These are phyloP conservation scores for Rhodocollybia butyracea DNA, from an alignment of 768 basidiomycete species.

Conservation along the genomic window DNA sequence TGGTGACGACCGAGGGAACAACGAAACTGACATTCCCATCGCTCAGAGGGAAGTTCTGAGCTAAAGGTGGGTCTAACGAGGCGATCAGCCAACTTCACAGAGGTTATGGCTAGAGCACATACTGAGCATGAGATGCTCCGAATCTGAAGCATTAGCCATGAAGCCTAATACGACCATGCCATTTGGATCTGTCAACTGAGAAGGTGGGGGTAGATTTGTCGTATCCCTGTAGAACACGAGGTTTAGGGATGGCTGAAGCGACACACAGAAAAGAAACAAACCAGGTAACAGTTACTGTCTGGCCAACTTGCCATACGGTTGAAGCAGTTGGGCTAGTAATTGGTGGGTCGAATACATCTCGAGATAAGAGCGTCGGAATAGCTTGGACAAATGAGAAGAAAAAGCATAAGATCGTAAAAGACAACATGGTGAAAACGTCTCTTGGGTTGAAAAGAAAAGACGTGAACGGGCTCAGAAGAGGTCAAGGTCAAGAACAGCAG, in stretches of 20 bases:
- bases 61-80: conserved; percentile 53
- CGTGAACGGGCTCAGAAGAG: neutral
- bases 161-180: conserved; percentile 54
- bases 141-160: conserved; percentile 28
- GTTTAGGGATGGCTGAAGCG: neutral
- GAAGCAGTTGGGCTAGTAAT: conserved; percentile 38
- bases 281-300: conserved; percentile 49
- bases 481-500: conserved; percentile 8
- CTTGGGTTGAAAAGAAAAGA: neutral
- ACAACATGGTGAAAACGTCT: conserved; percentile 15
- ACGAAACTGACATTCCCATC: conserved; percentile 45
- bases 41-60: conserved; percentile 48
- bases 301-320: conserved; percentile 43
- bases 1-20: conserved; percentile 45
- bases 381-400: conserved; percentile 20
- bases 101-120: conserved; percentile 15
- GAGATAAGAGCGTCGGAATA: conserved; percentile 18
- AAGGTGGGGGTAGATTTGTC: conserved; percentile 39
- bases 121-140: conserved; percentile 56
- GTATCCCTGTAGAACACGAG: conserved; percentile 41
- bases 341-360: conserved; percentile 49
- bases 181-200: conserved; percentile 42
- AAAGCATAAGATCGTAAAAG: conserved; percentile 12
- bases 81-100: neutral
- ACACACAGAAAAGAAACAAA: conserved; percentile 16